Evolutionary conservation across 2,329 filamentous ascomycete species (phyloP).

Genomic region (Nothophaeocryptopus gaeumannii): DNA sequence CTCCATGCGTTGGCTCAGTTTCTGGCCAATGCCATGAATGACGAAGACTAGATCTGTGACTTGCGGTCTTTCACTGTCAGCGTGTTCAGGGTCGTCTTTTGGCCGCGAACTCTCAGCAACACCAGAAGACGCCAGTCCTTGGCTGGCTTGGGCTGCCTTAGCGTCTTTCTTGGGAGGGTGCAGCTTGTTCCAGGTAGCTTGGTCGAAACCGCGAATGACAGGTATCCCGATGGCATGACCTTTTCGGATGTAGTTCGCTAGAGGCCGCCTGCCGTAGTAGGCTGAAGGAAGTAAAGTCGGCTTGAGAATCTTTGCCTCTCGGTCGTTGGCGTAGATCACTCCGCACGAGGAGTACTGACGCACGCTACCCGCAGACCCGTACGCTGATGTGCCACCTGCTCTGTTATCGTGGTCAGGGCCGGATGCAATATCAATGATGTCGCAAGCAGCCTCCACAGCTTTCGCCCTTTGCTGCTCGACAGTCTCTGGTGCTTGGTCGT

Average conservation of each 20-base stretch:
- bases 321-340: slow-evolving; percentile 79
- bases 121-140: slow-evolving; percentile 46
- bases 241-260: slow-evolving; percentile 77
- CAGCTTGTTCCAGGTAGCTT: slow-evolving; percentile 69
- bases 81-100: slow-evolving; percentile 58
- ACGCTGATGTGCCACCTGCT: slow-evolving; percentile 43
- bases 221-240: slow-evolving; percentile 78
- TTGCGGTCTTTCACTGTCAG: slow-evolving; percentile 61
- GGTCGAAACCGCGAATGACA: slow-evolving; percentile 86
- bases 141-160: slow-evolving; percentile 42
- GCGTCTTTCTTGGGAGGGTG: slow-evolving; percentile 54
- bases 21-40: slow-evolving; percentile 94
- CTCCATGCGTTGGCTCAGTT: slow-evolving; percentile 89
- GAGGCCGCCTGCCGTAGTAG: slow-evolving; percentile 76
- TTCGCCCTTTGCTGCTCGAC: slow-evolving; percentile 45
- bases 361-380: slow-evolving; percentile 46
- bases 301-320: slow-evolving; percentile 78
- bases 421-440: slow-evolving; percentile 49
- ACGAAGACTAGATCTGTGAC: slow-evolving; percentile 88
- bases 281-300: slow-evolving; percentile 80
- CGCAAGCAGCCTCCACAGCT: slow-evolving; percentile 45
- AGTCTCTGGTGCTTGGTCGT: slow-evolving; percentile 38
- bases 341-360: slow-evolving; percentile 69
- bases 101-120: slow-evolving; percentile 40
- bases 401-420: slow-evolving; percentile 52